Conservation (phyloP, 441 rosid genomes). For the Erodium texanum region DNA sequence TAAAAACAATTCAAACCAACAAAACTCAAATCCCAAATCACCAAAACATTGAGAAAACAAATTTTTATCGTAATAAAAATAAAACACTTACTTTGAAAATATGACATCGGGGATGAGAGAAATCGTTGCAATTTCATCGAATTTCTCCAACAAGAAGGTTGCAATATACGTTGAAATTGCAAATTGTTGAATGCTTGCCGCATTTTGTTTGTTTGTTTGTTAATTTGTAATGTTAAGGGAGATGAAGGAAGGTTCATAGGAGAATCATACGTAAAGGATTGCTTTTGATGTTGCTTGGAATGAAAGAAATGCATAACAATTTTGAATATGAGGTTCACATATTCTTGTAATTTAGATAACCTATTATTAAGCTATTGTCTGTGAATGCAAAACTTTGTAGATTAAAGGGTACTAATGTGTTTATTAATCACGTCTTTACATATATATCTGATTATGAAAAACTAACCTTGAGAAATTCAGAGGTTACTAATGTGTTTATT, state of each 20-base stretch:
- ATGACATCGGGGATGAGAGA: neutral
- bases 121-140: neutral
- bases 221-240: neutral
- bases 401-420: too few relatives aligned
- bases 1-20: neutral
- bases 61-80: too few relatives aligned
- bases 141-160: too few relatives aligned
- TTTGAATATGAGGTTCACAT: neutral
- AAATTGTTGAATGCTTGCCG: neutral
- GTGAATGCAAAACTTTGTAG: too few relatives aligned
- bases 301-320: neutral
- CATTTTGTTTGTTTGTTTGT: neutral
- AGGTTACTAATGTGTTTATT: too few relatives aligned
- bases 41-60: neutral
- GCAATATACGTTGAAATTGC: neutral
- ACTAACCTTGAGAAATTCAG: too few relatives aligned
- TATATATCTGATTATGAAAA: too few relatives aligned
- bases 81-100: neutral
- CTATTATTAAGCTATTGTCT: neutral
- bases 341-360: neutral
- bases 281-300: neutral
- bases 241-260: neutral
- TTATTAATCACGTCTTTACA: too few relatives aligned
- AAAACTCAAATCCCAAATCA: neutral
- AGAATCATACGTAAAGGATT: neutral